Evolutionary conservation across 2,329 filamentous ascomycete genomes (phyloP), one percentile per base, ranked within the genome.

Genomic region (Microdochium trichocladiopsis): DNA sequence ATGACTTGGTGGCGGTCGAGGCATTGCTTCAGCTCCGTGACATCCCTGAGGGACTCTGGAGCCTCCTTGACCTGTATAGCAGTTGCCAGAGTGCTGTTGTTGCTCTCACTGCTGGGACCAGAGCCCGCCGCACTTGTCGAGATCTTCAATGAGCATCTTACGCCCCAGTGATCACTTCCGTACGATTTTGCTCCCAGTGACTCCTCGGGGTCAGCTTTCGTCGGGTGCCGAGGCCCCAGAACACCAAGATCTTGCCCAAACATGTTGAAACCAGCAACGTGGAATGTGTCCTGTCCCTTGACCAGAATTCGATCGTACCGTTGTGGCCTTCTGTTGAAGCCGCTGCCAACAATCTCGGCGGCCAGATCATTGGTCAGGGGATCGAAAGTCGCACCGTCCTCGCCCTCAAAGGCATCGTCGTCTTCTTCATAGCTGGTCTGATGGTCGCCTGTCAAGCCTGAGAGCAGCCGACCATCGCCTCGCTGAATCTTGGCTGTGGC

Each of bases 301-400:
- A 83, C 64, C 2, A 86, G 65, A 47, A 88, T 82, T 31, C 84
- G 74, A 59, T 87, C 83, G 55, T 87, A 87, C 48, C 85, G 69
- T 60, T 87, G 84, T 2, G 84, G 83, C 21, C 81, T 72, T 57
- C 75, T 76, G 48, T 79, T 73, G 48, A 71, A 65, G 1, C 74
- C 73, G 47, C 62, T 69, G 2, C 71, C 71, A 1, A 77, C 74
- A 3, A 75, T 74, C 11, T 72, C 68, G 1, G 76, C 73, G 2
- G 84, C 83, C 12, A 85, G 69, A 1, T 65, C 62, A 58, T 88
- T 88, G 5, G 66, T 66, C 2, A 66, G 66, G 1, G 83, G 83
- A 58, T 87, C 77, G 61, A 84, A 87, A 0, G 84, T 88, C 3
- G 82, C 80, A 1, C 83, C 84, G 55, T 82, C 73, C 61, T 87